These are phyloP conservation scores for Lagerstroemia speciosa DNA, from an alignment of 345 rosid genomes.

Conservation along the genomic window DNA sequence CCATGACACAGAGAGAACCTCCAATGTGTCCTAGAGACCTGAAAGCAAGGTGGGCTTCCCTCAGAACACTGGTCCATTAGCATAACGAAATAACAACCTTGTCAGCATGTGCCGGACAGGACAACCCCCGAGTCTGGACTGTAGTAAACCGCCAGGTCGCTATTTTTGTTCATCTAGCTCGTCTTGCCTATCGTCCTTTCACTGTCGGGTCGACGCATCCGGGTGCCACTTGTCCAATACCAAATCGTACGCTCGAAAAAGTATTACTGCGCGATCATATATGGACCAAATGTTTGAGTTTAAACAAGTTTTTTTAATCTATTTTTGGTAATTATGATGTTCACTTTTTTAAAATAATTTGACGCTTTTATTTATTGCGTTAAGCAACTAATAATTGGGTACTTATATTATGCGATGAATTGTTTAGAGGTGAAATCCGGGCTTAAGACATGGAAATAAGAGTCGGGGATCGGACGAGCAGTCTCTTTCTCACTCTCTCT, in stretches of 20 bases:
- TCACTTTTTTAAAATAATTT: too few species aligned
- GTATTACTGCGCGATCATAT: too few species aligned
- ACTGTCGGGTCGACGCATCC: not conserved
- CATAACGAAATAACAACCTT: not conserved
- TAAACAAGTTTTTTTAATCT: too few species aligned
- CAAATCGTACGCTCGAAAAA: too few species aligned
- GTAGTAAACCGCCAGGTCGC: not conserved
- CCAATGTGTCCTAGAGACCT: not conserved
- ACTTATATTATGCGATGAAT: too few species aligned
- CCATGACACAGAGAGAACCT: not conserved
- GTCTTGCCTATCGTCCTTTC: constrained; percentile 1
- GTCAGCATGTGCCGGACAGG: not conserved
- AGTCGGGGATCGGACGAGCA: not conserved
- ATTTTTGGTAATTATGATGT: too few species aligned
- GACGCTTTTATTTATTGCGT: too few species aligned
- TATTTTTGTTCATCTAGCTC: not conserved
- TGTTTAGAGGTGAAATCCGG: not conserved
- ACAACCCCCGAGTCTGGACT: not conserved
- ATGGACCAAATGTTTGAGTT: too few species aligned
- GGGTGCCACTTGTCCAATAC: not conserved
- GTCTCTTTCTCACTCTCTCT: not conserved
- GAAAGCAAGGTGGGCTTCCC: not conserved
- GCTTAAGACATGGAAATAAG: not conserved
- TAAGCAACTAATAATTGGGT: too few species aligned
- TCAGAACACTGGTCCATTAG: not conserved